Conservation (phyloP, 192 early-diverging fungal species). For the Bifiguratus adelaidae region DNA sequence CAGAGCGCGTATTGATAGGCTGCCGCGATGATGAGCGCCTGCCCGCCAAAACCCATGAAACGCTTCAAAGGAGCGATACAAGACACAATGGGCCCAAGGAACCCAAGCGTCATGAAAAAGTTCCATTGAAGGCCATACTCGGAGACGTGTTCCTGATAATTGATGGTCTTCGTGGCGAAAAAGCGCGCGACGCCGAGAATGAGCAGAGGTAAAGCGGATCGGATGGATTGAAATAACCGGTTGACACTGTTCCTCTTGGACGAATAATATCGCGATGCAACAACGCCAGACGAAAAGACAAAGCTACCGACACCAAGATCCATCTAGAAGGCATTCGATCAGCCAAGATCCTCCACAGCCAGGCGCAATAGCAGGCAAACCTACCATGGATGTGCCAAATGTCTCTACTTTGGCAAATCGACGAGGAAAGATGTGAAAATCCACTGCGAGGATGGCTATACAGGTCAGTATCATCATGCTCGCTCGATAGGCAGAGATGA, state of each 20-base stretch:
- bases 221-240: slow-evolving; percentile 23
- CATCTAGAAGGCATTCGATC: slow-evolving; percentile 47
- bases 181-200: slow-evolving; percentile 64
- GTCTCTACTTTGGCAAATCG: slow-evolving; percentile 86
- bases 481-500: slow-evolving; percentile 63
- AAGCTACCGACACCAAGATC: slow-evolving; percentile 90
- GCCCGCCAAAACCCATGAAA: slow-evolving; percentile 41
- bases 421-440: slow-evolving; percentile 86
- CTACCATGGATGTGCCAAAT: slow-evolving; percentile 79
- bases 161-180: slow-evolving; percentile 62
- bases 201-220: slow-evolving; percentile 54
- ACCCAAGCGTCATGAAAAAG: slow-evolving; percentile 91
- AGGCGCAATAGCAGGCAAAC: neutral
- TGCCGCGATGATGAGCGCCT: slow-evolving; percentile 35
- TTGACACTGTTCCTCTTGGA: slow-evolving; percentile 20
- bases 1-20: slow-evolving; percentile 53
- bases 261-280: slow-evolving; percentile 52
- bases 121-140: slow-evolving; percentile 99
- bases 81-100: slow-evolving; percentile 71
- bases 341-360: neutral
- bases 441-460: slow-evolving; percentile 86
- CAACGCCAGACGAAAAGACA: slow-evolving; percentile 85
- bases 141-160: slow-evolving; percentile 90
- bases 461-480: slow-evolving; percentile 72
- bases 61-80: slow-evolving; percentile 39